Evolutionary conservation across 1,284 basidiomycete species (phyloP).

Genomic region (Ceratobasidium sp.): DNA sequence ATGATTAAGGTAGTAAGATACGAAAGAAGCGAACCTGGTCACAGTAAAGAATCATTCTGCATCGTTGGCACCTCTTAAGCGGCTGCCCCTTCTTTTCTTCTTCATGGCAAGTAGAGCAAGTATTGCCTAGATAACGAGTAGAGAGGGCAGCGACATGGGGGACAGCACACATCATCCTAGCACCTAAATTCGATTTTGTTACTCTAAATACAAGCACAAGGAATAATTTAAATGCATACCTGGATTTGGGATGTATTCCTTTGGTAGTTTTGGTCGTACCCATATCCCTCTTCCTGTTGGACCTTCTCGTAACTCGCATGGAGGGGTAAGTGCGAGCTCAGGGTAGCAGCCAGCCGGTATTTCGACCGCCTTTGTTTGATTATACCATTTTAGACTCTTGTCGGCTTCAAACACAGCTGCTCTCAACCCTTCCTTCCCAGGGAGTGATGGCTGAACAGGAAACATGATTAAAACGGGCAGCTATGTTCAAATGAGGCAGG

Average conservation of each 20-base stretch:
- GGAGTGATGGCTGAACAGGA: neutral
- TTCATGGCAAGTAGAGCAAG: constrained; percentile 78
- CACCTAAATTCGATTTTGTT: neutral
- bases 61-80: constrained; percentile 78
- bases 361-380: constrained; percentile 22
- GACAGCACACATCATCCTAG: constrained; percentile 28
- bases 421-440: constrained; percentile 7
- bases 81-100: constrained; percentile 54
- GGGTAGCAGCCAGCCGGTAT: constrained; percentile 28
- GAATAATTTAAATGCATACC: neutral
- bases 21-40: constrained; percentile 64
- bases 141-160: constrained; percentile 79
- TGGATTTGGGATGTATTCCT: constrained; percentile 7
- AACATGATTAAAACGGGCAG: constrained; percentile 19
- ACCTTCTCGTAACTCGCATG: constrained; percentile 31
- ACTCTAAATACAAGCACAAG: neutral
- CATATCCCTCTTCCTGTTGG: constrained; percentile 31
- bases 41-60: constrained; percentile 80
- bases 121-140: constrained; percentile 68
- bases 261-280: neutral
- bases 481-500: neutral
- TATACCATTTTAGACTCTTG: constrained; percentile 14
- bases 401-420: neutral
- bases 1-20: neutral
- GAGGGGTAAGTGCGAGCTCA: constrained; percentile 16